phyloP scores from a whole-genome alignment of 768 basidiomycete species.

The Amanita exitialis region DNA sequence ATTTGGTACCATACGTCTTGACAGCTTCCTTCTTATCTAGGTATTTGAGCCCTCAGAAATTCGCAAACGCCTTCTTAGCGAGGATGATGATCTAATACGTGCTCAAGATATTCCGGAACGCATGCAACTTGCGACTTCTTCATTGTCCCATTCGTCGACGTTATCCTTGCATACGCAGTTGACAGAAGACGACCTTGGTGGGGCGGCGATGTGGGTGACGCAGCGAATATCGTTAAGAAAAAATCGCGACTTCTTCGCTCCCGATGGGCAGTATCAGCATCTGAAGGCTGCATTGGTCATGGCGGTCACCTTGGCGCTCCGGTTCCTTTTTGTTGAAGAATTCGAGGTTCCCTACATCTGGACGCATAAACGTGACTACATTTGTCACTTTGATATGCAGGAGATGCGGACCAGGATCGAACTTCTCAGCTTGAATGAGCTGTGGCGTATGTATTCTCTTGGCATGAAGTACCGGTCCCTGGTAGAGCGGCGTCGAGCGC shows the following conservation, averaged over 20 bases:
- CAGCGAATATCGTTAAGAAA: slow-evolving; percentile 65
- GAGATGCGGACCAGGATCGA: slow-evolving; percentile 55
- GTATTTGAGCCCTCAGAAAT: slow-evolving; percentile 99
- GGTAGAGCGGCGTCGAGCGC: slow-evolving; percentile 55
- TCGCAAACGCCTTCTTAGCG: slow-evolving; percentile 76
- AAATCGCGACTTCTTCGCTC: slow-evolving; percentile 62
- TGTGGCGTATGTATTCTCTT: slow-evolving; percentile 88
- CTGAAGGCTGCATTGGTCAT: slow-evolving; percentile 61
- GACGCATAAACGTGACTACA: slow-evolving; percentile 87
- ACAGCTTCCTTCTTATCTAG: slow-evolving; percentile 27
- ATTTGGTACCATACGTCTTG: slow-evolving; percentile 6
- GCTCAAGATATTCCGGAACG: slow-evolving; percentile 89
- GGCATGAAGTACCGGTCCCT: slow-evolving; percentile 88
- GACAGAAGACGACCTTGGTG: slow-evolving; percentile 62
- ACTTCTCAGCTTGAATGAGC: slow-evolving; percentile 66
- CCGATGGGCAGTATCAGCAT: slow-evolving; percentile 46
- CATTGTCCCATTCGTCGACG: slow-evolving; percentile 58
- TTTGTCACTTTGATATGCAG: slow-evolving; percentile 67
- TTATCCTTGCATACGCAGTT: slow-evolving; percentile 53
- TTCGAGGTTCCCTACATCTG: slow-evolving; percentile 95
- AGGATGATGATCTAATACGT: slow-evolving; percentile 90
- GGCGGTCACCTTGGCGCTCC: slow-evolving; percentile 71
- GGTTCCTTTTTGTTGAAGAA: slow-evolving; percentile 77
- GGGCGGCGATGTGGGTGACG: slow-evolving; percentile 85
- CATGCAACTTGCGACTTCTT: slow-evolving; percentile 84